phyloP scores from a whole-genome alignment of 2,329 filamentous ascomycete genomes.

The Sporothrix phasma region DNA sequence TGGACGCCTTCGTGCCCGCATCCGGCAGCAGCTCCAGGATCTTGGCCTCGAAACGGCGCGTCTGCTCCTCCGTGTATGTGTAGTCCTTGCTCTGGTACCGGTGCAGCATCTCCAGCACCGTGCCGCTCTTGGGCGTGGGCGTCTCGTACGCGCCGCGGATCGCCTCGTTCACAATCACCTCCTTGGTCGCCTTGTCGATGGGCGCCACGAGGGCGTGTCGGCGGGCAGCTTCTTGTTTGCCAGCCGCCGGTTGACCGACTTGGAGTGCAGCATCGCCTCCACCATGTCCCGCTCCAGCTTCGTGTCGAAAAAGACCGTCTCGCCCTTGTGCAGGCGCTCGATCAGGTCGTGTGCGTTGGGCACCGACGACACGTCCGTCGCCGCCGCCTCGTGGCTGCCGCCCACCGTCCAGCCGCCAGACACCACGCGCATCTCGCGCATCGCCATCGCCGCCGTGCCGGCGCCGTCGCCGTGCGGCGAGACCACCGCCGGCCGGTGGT shows the following conservation, averaged over 20 bases:
- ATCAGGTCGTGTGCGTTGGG: constrained; percentile 21
- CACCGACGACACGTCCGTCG: not conserved
- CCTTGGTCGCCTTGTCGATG: constrained; percentile 20
- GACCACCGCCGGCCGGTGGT: constrained; percentile 31
- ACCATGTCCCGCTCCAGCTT: constrained; percentile 22
- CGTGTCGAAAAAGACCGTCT: constrained; percentile 29
- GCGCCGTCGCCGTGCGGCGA: constrained; percentile 20
- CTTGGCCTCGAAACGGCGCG: constrained; percentile 24
- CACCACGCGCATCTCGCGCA: constrained; percentile 32
- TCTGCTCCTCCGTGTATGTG: constrained; percentile 33
- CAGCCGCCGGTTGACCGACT: not conserved
- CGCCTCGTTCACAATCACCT: constrained; percentile 28
- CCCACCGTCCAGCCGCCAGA: constrained; percentile 29
- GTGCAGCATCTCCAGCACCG: constrained; percentile 23
- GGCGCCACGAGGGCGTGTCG: constrained; percentile 16
- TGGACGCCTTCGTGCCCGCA: not conserved
- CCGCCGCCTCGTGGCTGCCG: constrained; percentile 14
- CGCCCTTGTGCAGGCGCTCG: constrained; percentile 18
- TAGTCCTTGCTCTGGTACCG: constrained; percentile 30
- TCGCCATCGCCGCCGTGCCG: constrained; percentile 27
- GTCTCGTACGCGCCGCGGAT: constrained; percentile 30
- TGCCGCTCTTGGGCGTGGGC: not conserved
- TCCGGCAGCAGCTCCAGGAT: constrained; percentile 24
- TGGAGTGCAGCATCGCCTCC: constrained; percentile 12
- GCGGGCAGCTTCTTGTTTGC: not conserved